These are phyloP conservation scores for Suillus plorans DNA, from an alignment of 768 basidiomycete genomes.

Conservation along the genomic window DNA sequence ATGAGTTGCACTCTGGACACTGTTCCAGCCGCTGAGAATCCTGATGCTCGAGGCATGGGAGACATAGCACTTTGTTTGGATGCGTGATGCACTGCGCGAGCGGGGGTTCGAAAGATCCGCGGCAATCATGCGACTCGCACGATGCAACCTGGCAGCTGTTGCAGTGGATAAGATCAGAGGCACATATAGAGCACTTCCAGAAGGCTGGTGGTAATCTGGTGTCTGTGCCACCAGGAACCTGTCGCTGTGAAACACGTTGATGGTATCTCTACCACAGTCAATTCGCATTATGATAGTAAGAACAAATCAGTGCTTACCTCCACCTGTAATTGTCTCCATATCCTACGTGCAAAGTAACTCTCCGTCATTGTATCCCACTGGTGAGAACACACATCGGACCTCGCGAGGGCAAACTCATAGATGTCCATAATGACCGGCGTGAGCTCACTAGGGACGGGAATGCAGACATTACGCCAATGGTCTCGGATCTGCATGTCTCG, in stretches of 20 bases:
- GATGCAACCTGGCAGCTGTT: neutral
- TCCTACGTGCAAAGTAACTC: neutral
- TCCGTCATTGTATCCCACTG: neutral
- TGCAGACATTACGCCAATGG: neutral
- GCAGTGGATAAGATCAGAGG: neutral
- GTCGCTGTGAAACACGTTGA: neutral
- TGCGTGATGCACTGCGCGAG: neutral
- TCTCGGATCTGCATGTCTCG: neutral
- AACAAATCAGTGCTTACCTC: neutral
- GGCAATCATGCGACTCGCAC: neutral
- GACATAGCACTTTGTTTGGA: neutral
- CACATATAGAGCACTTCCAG: neutral
- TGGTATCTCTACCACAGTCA: neutral
- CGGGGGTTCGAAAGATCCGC: neutral
- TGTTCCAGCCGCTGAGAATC: neutral
- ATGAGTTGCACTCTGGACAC: neutral
- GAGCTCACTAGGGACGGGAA: neutral
- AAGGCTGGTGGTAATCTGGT: neutral
- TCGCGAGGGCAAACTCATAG: neutral
- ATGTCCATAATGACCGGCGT: neutral
- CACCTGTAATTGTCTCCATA: neutral
- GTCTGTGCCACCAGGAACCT: neutral
- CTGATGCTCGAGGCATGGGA: neutral
- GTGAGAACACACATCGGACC: conserved; percentile 4
- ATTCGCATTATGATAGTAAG: neutral